Evolutionary conservation across 2,329 filamentous ascomycete species (phyloP).

Genomic region (Lachnellula occidentalis): DNA sequence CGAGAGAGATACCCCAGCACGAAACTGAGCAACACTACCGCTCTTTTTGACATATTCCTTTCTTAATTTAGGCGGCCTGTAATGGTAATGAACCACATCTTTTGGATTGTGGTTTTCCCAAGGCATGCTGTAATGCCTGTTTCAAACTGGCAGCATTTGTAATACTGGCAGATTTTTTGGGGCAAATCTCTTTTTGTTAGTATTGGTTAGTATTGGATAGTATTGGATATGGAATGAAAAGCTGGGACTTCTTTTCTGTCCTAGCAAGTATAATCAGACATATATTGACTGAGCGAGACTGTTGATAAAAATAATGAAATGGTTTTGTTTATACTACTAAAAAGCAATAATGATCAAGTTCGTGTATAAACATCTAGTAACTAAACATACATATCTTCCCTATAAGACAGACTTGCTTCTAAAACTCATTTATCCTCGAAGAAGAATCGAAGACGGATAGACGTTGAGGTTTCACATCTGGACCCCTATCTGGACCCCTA

Average conservation of each 20-base stretch:
- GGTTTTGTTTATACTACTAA: too few relatives aligned
- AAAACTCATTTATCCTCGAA: too few relatives aligned
- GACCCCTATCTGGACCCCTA: too few relatives aligned
- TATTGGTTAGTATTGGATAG: conserved; percentile 13
- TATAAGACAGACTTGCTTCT: too few relatives aligned
- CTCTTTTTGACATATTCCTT: conserved; percentile 15
- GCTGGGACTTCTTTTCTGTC: neutral
- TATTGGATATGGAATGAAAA: conserved; percentile 7
- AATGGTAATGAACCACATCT: conserved; percentile 13
- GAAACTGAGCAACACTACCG: conserved; percentile 19
- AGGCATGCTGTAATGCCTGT: conserved; percentile 16
- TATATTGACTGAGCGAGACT: too few relatives aligned
- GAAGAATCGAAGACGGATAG: too few relatives aligned
- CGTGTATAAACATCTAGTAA: too few relatives aligned
- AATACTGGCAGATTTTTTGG: conserved; percentile 20
- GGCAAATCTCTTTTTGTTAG: conserved; percentile 16
- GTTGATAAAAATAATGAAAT: too few relatives aligned
- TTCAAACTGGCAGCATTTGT: conserved; percentile 22
- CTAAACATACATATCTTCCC: too few relatives aligned
- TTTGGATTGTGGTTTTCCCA: conserved; percentile 8
- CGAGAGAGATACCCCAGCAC: conserved; percentile 23
- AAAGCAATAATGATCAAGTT: too few relatives aligned
- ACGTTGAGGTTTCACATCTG: too few relatives aligned
- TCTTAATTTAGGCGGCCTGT: conserved; percentile 14
- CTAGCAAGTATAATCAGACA: neutral